Evolutionary conservation across 2,329 filamentous ascomycete genomes (phyloP), one percentile per base, ranked within the genome.

Genomic region (Pseudocercospora eumusae): DNA sequence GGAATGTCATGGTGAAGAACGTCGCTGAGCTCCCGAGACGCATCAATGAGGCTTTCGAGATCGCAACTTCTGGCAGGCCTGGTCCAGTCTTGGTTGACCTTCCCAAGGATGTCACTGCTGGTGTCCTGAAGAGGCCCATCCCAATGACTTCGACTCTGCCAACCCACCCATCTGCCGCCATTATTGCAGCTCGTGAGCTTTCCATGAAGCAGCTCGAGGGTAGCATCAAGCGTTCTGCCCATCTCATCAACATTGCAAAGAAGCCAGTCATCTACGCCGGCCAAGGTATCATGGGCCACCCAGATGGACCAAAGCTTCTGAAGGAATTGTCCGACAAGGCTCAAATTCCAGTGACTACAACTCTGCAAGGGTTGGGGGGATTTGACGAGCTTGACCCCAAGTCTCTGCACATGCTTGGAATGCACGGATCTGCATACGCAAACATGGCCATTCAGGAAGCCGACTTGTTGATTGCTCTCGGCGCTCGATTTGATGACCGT

Each of bases 391-490:
- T 95, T 11, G 92, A 98, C 73, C 87, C 92, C 68, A 97, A 96
- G 84, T 90, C 93, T 49, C 84, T 98, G 56, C 93, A 98, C 80
- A 99, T 99, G 95, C 87, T 98, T 28, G 95, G 95, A 67, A 98
- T 98, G 95, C 93, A 98, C 82, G 95, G 95, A 64, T 90, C 93
- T 8, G 93, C 92, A 7, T 99, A 96, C 74, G 95, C 95, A 75
- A 99, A 99, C 82, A 92, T 97, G 89, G 87, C 95, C 15, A 97
- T 99, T 82, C 93, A 99, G 79, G 90, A 96, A 76, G 91, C 95
- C 13, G 95, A 99, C 79, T 83, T 99, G 66, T 95, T 99, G 77
- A 91, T 99, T 72, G 93, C 93, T 57, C 86, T 99, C 20, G 95
- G 95, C 71, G 92, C 88, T 54, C 91, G 93, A 61, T 98, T 99